A percentile compares a stretch with the other conserved stretches of the same genome.
Conservation (phyloP, 768 basidiomycete genomes). For the Phaffia tasmanica region DNA sequence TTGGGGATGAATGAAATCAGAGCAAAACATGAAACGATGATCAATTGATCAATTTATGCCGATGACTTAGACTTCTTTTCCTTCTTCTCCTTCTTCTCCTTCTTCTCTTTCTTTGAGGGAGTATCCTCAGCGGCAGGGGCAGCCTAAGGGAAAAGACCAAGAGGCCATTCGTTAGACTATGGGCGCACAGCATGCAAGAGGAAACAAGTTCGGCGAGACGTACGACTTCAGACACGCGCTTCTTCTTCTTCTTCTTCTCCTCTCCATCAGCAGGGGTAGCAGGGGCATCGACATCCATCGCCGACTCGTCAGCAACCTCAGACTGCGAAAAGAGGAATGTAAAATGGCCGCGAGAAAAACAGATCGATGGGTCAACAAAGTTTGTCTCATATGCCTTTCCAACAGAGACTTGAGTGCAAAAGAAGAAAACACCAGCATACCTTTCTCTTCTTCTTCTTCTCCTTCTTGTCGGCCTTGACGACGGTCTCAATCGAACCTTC, state of each 20-base stretch:
- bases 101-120: constrained; percentile 28
- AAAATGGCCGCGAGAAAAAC: not conserved
- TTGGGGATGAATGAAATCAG: constrained; percentile 5
- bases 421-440: constrained; percentile 12
- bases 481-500: constrained; percentile 35
- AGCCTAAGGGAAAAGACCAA: not conserved
- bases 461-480: constrained; percentile 30
- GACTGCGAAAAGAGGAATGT: no score
- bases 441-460: constrained; percentile 40
- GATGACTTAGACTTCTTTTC: constrained; percentile 12
- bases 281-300: constrained; percentile 24
- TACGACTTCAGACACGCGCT: constrained; percentile 30
- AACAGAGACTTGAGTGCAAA: constrained; percentile 26
- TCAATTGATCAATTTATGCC: not conserved
- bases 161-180: not conserved
- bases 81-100: constrained; percentile 39
- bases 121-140: constrained; percentile 26
- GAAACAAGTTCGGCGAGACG: not conserved
- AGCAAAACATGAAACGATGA: constrained; percentile 7
- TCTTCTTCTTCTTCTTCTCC: constrained; percentile 18
- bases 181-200: not conserved
- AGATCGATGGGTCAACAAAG: not conserved
- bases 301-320: constrained; percentile 16
- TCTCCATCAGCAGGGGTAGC: constrained; percentile 3
- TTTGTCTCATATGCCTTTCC: not conserved